A percentile compares a stretch with the other conserved stretches of the same genome.
Evolutionary conservation across 306 rosid species (phyloP).

Genomic region (Cucurbita moschata): DNA sequence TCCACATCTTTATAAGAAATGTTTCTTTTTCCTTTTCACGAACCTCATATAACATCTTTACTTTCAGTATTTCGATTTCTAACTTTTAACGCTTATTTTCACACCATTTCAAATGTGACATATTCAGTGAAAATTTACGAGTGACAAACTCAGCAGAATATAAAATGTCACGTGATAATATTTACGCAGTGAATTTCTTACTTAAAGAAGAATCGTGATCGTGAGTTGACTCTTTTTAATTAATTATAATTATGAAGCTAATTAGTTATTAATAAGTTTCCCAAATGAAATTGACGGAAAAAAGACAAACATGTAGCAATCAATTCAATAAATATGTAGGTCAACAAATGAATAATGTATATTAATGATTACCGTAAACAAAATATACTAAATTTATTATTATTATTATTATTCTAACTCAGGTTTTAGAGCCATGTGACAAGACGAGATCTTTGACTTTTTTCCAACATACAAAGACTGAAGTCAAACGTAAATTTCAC

Average conservation of each 20-base stretch:
- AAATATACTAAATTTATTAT: neutral
- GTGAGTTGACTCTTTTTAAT: no score
- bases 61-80: neutral
- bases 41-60: neutral
- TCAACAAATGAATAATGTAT: neutral
- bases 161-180: no score
- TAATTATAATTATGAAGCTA: neutral
- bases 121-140: neutral
- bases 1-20: no score
- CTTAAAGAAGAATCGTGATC: no score
- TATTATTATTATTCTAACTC: no score
- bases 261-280: neutral
- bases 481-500: constrained; percentile 1
- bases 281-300: neutral
- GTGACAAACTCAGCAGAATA: no score
- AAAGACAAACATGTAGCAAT: neutral
- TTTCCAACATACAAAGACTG: neutral
- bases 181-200: no score
- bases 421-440: neutral
- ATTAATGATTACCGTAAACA: neutral
- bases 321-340: neutral
- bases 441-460: neutral
- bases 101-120: neutral
- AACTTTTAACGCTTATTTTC: neutral
- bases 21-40: neutral